Base-by-base conservation (phyloP, 208 protist species). In the Trypanosoma avium region DNA sequence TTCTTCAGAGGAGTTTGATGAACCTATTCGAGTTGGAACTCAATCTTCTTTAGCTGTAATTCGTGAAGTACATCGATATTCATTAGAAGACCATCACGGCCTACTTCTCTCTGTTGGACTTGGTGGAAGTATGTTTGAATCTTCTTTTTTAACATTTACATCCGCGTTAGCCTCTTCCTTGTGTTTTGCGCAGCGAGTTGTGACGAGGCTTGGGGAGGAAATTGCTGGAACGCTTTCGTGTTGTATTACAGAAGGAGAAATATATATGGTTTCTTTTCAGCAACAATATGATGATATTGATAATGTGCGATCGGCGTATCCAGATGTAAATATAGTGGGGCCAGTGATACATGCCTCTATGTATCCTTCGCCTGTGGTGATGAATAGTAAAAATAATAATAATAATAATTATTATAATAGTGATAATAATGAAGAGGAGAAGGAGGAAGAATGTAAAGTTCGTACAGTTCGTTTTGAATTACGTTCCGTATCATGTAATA, bases 11-110 rank as follows among this genome's bases (percentile, higher is more conserved):
- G 71, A 86, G 43, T 82, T 81, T 36, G 77, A 80, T 12, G 73
- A 91, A 32, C 68, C 80, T 9, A 61, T 61, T 26, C 36, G 17
- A 15, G n/a, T 32, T 7, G 58, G 59, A 0, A 56, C 10, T 15
- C 43, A 73, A 0, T 60, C 65, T 8, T 61, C 81, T 9, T 73
- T 94, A 13, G 75, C 79, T 4, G 74, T 94, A 1, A 65, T 94
- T 35, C 84, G 79, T 12, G 88, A 94, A 66, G 88, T 91, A 24
- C 88, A 94, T 62, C 80, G 84, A 22, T 94, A 94, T 68, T 94
- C 88, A 15, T 69, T 94, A 7, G 84, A 94, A 64, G 88, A 94
- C 36, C 88, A 94, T 62, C 66, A 82, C 43, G 88, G 88, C 27
- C 72, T 94, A 8, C 62, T 94, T 19, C 59, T 91, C 22, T 78